Base-by-base conservation (phyloP, 1,284 basidiomycete species). In the Tilletia walkeri region DNA sequence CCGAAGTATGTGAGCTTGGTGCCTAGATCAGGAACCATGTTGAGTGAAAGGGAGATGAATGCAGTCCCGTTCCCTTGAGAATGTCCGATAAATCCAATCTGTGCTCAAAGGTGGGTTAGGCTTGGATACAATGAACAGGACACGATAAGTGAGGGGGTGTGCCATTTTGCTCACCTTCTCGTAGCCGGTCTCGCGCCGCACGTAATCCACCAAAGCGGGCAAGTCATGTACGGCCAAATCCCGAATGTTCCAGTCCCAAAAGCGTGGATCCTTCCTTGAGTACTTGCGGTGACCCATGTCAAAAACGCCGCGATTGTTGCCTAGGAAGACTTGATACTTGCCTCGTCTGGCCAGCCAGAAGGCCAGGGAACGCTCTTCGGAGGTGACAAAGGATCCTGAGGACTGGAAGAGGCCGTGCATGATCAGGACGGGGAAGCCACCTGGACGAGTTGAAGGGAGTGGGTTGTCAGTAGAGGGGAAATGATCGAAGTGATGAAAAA, bases 231-330 rank as follows among this genome's bases (percentile, higher is more conserved):
- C 85, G 4, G 88, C 88, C 34, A 89, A 80, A 72, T 89, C 88
- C 10, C 87, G 84, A 70, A 89, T 88, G 59, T 88, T 89, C 86
- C 88, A 89, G 80, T 89, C 88, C 88, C 88, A 89, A 78, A 89
- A 89, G 3, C 87, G 82, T 9, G 88, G 88, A 76, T 89, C 88
- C 68, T 82, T 83, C 30, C 87, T 80, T 24, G 81, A 84, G 70
- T 86, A 85, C 54, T 78, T 85, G 20, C 85, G 78, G 76, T 89
- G 88, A 7, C 88, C 88, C 88, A 89, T 89, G 72, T 87, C 86
- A 75, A 89, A 89, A 1, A 89, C 86, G 34, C 87, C 88, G 34
- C 88, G 84, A 14, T 86, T 88, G 80, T 89, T 89, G 45, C 88
- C 88, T 9, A 89, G 83, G 75, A 88, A 89, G n/a, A 89, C 88